phyloP scores from a whole-genome alignment of 192 early-diverging fungal genomes.

The Phlyctochytrium arcticum region DNA sequence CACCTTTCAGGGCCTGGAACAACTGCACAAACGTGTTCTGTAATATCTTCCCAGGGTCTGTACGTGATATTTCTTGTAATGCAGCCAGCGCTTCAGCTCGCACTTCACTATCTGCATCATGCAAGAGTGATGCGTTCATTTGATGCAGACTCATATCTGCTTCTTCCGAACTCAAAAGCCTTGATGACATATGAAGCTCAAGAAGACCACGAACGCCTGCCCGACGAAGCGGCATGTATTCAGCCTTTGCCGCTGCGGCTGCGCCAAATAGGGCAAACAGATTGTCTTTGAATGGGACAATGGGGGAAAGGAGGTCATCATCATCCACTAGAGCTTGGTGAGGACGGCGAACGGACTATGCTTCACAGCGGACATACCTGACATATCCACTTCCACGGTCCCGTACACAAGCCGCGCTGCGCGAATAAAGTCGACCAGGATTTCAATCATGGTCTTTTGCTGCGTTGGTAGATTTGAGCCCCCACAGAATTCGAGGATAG shows the following conservation, averaged over 20 bases:
- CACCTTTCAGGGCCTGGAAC: conserved; percentile 50
- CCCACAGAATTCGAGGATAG: conserved; percentile 56
- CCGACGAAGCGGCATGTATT: conserved; percentile 70
- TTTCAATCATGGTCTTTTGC: conserved; percentile 49
- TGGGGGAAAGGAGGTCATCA: conserved; percentile 52
- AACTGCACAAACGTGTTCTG: conserved; percentile 51
- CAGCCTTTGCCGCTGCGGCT: conserved; percentile 63
- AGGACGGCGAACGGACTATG: no score
- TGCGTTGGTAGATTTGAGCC: conserved; percentile 53
- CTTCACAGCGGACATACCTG: no score
- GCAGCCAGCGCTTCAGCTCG: conserved; percentile 49
- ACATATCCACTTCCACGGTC: neutral
- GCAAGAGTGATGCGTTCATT: conserved; percentile 4
- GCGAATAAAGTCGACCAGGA: conserved; percentile 65
- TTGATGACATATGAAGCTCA: conserved; percentile 20
- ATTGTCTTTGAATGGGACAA: conserved; percentile 71
- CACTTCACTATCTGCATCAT: conserved; percentile 14
- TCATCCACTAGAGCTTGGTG: conserved; percentile 46
- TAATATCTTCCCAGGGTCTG: conserved; percentile 42
- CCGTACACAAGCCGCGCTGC: conserved; percentile 62
- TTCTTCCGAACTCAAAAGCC: no score
- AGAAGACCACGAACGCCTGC: conserved; percentile 70
- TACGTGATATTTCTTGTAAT: conserved; percentile 36
- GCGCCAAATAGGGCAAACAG: conserved; percentile 69
- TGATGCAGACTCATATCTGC: conserved; percentile 1